Conservation (phyloP, 2,329 filamentous ascomycete genomes). For the Triangularia verruculosa region DNA sequence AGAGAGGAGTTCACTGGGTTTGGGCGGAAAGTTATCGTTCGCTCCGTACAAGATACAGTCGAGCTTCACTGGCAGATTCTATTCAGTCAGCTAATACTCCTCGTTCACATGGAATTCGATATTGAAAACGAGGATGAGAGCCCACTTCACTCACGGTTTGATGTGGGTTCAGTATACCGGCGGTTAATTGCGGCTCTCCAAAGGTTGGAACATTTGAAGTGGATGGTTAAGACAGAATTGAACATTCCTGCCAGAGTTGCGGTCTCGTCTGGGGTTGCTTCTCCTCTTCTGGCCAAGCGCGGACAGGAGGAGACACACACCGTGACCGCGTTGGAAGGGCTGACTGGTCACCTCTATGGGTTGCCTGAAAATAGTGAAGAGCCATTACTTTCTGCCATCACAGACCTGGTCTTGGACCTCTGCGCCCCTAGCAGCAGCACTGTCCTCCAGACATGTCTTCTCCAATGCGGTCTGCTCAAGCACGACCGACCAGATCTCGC, state of each 20-base stretch:
- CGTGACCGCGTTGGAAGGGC: constrained; percentile 58
- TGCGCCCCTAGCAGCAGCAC: constrained; percentile 65
- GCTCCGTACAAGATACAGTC: constrained; percentile 75
- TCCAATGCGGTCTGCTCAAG: constrained; percentile 61
- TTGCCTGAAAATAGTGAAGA: constrained; percentile 56
- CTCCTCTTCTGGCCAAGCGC: constrained; percentile 35
- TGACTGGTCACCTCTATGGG: constrained; percentile 61
- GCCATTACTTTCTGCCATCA: constrained; percentile 57
- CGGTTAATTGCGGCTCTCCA: constrained; percentile 68
- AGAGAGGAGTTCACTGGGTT: constrained; percentile 65
- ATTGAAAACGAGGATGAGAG: constrained; percentile 68
- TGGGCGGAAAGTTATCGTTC: constrained; percentile 71
- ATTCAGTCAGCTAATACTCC: constrained; percentile 76
- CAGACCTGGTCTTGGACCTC: constrained; percentile 63
- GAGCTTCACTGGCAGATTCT: constrained; percentile 70
- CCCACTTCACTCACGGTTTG: constrained; percentile 54
- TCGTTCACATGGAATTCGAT: constrained; percentile 84
- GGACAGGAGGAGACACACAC: constrained; percentile 39
- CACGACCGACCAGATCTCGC: constrained; percentile 59
- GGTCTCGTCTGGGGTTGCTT: constrained; percentile 35
- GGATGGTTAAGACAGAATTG: constrained; percentile 61
- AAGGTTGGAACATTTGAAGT: constrained; percentile 70
- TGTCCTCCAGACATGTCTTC: constrained; percentile 57
- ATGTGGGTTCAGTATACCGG: constrained; percentile 68
- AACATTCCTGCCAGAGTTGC: constrained; percentile 45